Evolutionary conservation across 305 asterid genomes (phyloP).

Genomic region (Fraxinus sp.): DNA sequence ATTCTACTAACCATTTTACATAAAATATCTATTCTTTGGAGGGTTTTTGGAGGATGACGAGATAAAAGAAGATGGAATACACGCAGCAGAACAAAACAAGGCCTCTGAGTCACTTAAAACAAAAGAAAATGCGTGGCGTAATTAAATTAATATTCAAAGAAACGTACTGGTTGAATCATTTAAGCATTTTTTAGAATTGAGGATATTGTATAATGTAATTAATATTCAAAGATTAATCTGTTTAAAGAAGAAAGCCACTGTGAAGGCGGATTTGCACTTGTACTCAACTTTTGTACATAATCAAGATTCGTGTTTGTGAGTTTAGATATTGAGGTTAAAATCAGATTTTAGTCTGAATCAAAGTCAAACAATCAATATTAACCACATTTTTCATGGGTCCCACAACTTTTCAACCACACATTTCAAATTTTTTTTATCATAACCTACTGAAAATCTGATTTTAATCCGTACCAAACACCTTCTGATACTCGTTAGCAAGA

Average conservation of each 20-base stretch:
- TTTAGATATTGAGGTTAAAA: neutral
- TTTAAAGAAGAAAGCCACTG: conserved; percentile 3
- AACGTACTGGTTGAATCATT: neutral
- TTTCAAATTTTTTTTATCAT: neutral
- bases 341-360: too few relatives aligned
- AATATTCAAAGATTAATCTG: neutral
- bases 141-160: too few relatives aligned
- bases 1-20: conserved; percentile 30
- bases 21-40: neutral
- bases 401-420: too few relatives aligned
- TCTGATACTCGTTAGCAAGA: neutral
- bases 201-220: too few relatives aligned
- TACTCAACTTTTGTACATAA: conserved; percentile 13
- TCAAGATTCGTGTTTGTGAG: conserved; percentile 6
- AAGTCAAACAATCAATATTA: too few relatives aligned
- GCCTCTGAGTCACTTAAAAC: conserved; percentile 48
- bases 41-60: conserved; percentile 47
- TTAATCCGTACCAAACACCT: too few relatives aligned
- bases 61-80: conserved; percentile 41
- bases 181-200: neutral
- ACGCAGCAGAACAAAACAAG: conserved; percentile 38
- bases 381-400: too few relatives aligned
- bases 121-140: conserved; percentile 35
- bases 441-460: too few relatives aligned
- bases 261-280: conserved; percentile 2